Evolutionary conservation across 805 yeast genomes (phyloP), one percentile per base, ranked within the genome.

Genomic region (Ogataea zsoltii): DNA sequence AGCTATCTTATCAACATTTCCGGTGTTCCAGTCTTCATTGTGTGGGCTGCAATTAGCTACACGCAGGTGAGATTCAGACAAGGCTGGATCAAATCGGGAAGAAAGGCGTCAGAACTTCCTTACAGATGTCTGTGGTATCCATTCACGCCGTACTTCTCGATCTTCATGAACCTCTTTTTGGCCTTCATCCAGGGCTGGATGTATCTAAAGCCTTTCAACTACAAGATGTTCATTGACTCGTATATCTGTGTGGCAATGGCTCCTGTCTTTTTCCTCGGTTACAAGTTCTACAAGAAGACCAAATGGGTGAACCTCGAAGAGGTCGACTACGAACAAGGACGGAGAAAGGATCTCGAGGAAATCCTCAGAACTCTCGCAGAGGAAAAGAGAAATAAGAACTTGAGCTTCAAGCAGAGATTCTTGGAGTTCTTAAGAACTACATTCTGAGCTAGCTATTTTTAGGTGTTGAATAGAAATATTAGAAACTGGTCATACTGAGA

Each of bases 141-240:
- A 1, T 62, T 61, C 53, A 62, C 72, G 18, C 78, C 84, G 2
- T 66, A 68, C 18, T 58, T 74, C 31, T 82, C 84, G 7, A 61
- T 82, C 4, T 51, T 66, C 3, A 66, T 79, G 38, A 81, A 78
- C 56, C 51, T 72, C 1, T 73, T 83, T 44, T 65, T 83, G 45
- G 80, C 77, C 2, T 61, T 82, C 23, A 75, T 82, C 21, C 88
- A 83, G 62, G 86, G 88, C 5, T 83, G 87, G 86, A 68, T 83
- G 2, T 69, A 75, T 31, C 75, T 83, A 48, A 70, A 72, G 43
- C 88, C 88, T 1, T 83, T 80, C 55, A 69, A 70, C 40, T 80
- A 80, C 6, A 82, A 80, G 23, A 56, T 61, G 36, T 77, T 77
- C 53, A 71, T 77, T 41, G 89, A 83, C 60, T 78, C 83, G 3